These are phyloP conservation scores for Trichoderma koningiopsis DNA, from an alignment of 2,329 filamentous ascomycete genomes.

Conservation along the genomic window DNA sequence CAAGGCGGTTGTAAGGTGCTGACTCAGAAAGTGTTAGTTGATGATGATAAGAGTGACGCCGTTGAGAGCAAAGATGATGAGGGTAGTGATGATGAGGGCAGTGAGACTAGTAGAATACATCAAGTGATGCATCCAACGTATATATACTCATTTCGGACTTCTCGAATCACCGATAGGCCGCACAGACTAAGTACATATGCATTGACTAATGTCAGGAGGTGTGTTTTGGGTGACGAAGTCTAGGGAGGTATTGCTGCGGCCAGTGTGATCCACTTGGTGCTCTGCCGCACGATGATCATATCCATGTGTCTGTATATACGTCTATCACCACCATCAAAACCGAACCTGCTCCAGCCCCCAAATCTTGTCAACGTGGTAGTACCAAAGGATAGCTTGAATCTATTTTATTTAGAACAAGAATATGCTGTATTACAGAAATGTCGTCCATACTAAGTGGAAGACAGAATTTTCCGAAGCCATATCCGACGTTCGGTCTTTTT, in stretches of 20 bases:
- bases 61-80: no score
- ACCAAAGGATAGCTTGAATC: not conserved
- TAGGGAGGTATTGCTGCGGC: not conserved
- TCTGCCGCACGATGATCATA: not conserved
- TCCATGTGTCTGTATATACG: not conserved
- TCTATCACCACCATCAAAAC: not conserved
- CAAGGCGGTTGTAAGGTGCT: not conserved
- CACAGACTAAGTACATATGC: not conserved
- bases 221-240: not conserved
- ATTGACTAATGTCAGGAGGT: not conserved
- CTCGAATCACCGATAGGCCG: not conserved
- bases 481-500: not conserved
- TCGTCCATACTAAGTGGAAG: not conserved
- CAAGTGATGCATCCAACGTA: not conserved
- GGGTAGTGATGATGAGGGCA: not conserved
- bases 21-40: not conserved
- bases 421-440: not conserved
- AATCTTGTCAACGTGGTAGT: not conserved
- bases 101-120: not conserved
- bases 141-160: not conserved
- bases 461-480: not conserved
- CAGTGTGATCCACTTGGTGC: not conserved
- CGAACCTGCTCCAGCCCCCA: not conserved
- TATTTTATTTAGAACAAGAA: not conserved
- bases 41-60: not conserved